phyloP scores from a whole-genome alignment of 2,329 filamentous ascomycete genomes.

The Microcyclospora pomicola region DNA sequence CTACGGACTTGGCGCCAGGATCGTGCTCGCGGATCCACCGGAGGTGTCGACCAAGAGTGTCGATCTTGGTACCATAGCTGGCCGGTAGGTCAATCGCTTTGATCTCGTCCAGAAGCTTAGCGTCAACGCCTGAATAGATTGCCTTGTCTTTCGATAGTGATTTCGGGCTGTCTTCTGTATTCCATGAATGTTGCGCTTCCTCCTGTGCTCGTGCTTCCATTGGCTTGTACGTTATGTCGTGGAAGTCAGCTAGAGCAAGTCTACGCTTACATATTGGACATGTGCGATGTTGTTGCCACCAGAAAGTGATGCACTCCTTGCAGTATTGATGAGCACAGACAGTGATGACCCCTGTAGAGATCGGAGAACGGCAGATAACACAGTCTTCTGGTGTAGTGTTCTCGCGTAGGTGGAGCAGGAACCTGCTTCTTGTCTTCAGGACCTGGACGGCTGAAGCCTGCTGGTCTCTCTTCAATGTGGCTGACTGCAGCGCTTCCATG shows the following conservation, averaged over 20 bases:
- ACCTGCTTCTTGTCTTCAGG: slow-evolving; percentile 61
- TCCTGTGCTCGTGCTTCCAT: slow-evolving; percentile 55
- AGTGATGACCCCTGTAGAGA: slow-evolving; percentile 68
- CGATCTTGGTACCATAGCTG: slow-evolving; percentile 82
- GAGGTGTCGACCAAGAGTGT: slow-evolving; percentile 59
- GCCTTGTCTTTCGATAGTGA: slow-evolving; percentile 6
- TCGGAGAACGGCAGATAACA: slow-evolving; percentile 68
- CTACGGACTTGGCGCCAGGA: slow-evolving; percentile 74
- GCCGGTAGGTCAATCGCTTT: slow-evolving; percentile 57
- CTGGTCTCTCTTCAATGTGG: slow-evolving; percentile 35
- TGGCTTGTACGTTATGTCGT: slow-evolving; percentile 73
- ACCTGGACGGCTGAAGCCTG: slow-evolving; percentile 46
- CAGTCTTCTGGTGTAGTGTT: slow-evolving; percentile 50
- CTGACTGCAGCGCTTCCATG: slow-evolving; percentile 29
- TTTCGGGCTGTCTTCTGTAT: background rate
- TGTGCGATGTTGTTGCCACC: slow-evolving; percentile 60
- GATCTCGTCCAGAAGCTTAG: slow-evolving; percentile 61
- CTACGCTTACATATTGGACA: slow-evolving; percentile 75
- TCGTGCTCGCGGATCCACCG: slow-evolving; percentile 75
- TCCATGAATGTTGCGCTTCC: slow-evolving; percentile 23
- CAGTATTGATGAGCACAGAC: slow-evolving; percentile 88
- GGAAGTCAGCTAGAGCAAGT: slow-evolving; percentile 54
- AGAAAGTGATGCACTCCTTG: slow-evolving; percentile 68
- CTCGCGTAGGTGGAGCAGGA: slow-evolving; percentile 50
- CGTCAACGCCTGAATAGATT: slow-evolving; percentile 69